Base-by-base conservation (phyloP, 345 rosid genomes). In the Physaria fendleri region DNA sequence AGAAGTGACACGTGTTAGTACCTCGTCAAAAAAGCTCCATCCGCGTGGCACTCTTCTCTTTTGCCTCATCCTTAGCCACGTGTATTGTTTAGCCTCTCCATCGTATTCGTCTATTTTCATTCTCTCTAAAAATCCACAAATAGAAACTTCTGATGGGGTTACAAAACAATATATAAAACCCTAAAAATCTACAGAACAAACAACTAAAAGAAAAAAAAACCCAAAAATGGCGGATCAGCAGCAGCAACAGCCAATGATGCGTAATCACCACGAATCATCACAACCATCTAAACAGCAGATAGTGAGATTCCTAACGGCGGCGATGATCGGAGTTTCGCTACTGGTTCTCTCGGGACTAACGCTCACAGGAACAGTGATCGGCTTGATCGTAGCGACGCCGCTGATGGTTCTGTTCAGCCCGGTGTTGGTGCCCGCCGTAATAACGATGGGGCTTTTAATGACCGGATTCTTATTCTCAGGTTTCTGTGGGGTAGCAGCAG, bases 391-490 rank as follows among this genome's bases (percentile, higher is more conserved):
- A 20, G 83, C 83, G 4, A 88, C 96, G 0, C 84, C 90, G 0
- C 6, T 83, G 0, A 62, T 85, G 55, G 84, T 85, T 25, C 6
- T 88, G 4, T 85, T 69, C 15, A 85, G 90, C 18, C 88, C 96
- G 2, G 42, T 88, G 34, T 46, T 88, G 1, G 78, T 88, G 5
- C 94, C 94, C 0, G 82, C 90, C 1, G 86, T 29, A 30, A 69
- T 79, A 5, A 68, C 41, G 1, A 3, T 65, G 20, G 48, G 64
- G 33, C 11, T 83, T 54, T 63, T 66, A 6, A 24, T 54, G 0
- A 3, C 34, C 2, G 90, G 93, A 8, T 76, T 88, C 57, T 35
- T 81, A 12, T 69, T 81, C 65, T 81, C 90, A 0, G 78, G 85
- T 6, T 82, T 76, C 0, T 82, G 71, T 53, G 87, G 93, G 1